Evolutionary conservation across 148 eudicot species (phyloP).

Genomic region (Heliamphora exappendiculata): DNA sequence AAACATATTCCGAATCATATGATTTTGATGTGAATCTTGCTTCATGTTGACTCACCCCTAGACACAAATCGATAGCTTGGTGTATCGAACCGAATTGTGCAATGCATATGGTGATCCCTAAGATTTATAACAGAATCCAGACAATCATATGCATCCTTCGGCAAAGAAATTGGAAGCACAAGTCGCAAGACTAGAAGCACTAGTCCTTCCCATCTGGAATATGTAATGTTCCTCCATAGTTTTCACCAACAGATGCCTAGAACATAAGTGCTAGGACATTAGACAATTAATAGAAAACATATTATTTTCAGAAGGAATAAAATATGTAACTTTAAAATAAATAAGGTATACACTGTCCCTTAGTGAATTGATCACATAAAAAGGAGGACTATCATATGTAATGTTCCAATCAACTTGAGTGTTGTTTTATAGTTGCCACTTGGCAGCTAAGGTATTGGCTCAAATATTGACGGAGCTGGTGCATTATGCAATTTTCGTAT

Average conservation of each 20-base stretch:
- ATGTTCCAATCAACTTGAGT: too few relatives aligned
- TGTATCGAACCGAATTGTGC: not conserved
- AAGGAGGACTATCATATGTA: not conserved
- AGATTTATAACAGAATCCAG: not conserved
- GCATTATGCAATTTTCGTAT: too few relatives aligned
- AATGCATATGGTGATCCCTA: not conserved
- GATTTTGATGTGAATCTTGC: not conserved
- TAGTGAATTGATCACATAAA: not conserved
- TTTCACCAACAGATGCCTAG: constrained; percentile 59
- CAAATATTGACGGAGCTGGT: too few relatives aligned
- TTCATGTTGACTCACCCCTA: too few relatives aligned
- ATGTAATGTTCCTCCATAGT: constrained; percentile 69
- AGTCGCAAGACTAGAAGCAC: constrained; percentile 2
- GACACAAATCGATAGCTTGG: not conserved
- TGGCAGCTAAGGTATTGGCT: too few relatives aligned
- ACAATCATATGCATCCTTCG: not conserved
- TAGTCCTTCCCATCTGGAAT: constrained; percentile 25
- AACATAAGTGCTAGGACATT: not conserved
- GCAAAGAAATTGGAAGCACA: not conserved
- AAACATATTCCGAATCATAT: not conserved
- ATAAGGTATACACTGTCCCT: not conserved
- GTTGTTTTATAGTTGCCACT: too few relatives aligned
- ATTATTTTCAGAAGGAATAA: not conserved
- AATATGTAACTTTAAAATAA: not conserved
- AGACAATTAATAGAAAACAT: not conserved